Base-by-base conservation (phyloP, 805 yeast genomes). In the Hanseniaspora nectarophila region DNA sequence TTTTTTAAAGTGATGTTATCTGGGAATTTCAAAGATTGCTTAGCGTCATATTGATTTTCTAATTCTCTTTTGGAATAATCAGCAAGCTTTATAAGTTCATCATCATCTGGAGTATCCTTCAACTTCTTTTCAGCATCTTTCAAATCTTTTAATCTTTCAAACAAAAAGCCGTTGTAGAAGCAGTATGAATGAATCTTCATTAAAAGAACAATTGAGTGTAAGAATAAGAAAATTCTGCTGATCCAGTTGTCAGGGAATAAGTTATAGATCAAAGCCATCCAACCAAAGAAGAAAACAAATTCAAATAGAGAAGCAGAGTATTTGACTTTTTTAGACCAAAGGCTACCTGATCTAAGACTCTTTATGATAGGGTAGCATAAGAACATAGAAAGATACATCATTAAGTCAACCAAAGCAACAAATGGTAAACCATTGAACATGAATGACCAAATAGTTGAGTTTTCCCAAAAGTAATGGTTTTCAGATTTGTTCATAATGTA, bases 151-250 rank as follows among this genome's bases (percentile, higher is more conserved):
- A 71, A 65, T 47, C 71, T 71, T 18, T 71, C 68, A 88, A 94
- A 85, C 54, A 92, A 68, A 63, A 90, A 87, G 0, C 97, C 98
- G 62, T 89, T 89, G 69, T 81, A 92, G 61, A 85, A 88, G 1
- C 86, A 86, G 63, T 81, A 92, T 1, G 97, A 88, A 65, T 92
- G 97, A 79, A 83, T 82, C 64, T 92, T 92, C 99, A 92, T 92
- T 59, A 94, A 63, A 57, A 88, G 70, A 1, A 92, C 97, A 45
- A 87, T 70, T 10, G 88, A 78, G 63, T 92, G 98, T 48, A 92
- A 70, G 55, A 86, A 76, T 56, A 92, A 67, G 60, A 86, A 92
- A 40, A 89, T 89, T 61, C 81, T 80, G 1, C 87, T 95, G 46
- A 89, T 84, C 98, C 98, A 92, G 12, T 94, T 87, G 60, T 75